phyloP scores from a whole-genome alignment of 2,329 filamentous ascomycete genomes.

The Diaporthe aspalathi region DNA sequence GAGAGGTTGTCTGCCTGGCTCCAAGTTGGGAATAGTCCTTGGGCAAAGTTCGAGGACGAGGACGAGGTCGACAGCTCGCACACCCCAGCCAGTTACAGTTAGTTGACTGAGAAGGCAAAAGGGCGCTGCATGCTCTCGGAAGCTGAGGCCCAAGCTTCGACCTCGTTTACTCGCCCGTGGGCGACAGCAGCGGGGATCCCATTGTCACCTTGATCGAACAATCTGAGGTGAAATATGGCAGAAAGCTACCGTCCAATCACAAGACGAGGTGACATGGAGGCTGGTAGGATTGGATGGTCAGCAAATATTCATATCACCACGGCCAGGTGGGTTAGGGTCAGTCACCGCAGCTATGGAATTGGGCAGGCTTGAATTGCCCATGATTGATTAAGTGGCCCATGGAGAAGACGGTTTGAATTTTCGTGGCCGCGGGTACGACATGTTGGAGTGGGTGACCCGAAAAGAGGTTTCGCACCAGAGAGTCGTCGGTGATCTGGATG shows the following conservation, averaged over 20 bases:
- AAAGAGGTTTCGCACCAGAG: background rate
- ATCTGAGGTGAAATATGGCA: background rate
- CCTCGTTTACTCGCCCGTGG: background rate
- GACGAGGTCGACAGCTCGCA: background rate
- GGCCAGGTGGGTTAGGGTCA: background rate
- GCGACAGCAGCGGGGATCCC: background rate
- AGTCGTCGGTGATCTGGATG: too few relatives aligned
- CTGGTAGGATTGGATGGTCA: background rate
- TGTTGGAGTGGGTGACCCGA: too few relatives aligned
- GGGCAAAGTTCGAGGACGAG: too few relatives aligned
- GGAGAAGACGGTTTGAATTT: background rate
- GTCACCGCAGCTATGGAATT: background rate
- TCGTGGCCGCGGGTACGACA: background rate
- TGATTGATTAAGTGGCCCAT: too few relatives aligned
- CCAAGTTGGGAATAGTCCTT: background rate
- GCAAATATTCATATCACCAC: background rate
- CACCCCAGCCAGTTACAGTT: background rate
- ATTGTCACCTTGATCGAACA: background rate
- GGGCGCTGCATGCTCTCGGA: too few relatives aligned
- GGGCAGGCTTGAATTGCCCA: background rate
- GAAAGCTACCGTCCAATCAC: background rate
- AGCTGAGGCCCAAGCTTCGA: background rate
- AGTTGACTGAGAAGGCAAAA: background rate
- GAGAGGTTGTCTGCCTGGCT: conserved; percentile 22
- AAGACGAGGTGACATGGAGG: background rate